Evolutionary conservation across 2,329 filamentous ascomycete genomes (phyloP), one percentile per base, ranked within the genome.

Genomic region (Apiospora sp.): DNA sequence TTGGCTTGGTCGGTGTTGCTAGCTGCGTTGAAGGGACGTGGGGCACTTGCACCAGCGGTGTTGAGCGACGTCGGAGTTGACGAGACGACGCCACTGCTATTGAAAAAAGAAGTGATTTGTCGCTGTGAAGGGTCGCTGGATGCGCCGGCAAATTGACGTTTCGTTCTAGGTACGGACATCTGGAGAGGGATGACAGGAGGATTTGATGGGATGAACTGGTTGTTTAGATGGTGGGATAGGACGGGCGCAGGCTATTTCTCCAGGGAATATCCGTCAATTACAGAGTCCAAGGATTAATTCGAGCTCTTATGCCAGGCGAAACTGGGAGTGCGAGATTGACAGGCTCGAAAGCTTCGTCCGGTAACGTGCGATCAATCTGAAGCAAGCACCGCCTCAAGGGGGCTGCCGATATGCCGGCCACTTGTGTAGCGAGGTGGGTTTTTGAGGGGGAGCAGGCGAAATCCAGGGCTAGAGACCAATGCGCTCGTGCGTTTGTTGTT

Each of bases 71-170:
- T 76, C 44, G 75, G 76, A 67, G 75, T 72, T 61, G 76, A 44
- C 61, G 76, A 43, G 64, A 67, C 69, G 70, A 75, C 75, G 58
- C 70, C 73, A 72, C 80, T 78, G 69, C 71, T 73, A 72, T 80
- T 78, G 83, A 92, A 92, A 84, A 91, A 92, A 71, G 87, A 89
- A 27, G 90, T 92, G 79, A 92, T 92, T 72, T 91, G 89, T 72
- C 88, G 87, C 78, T 91, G 89, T 12, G 87, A 79, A 14, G 88
- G 84, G 77, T 91, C 88, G 80, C 86, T 87, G 68, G 89, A 83
- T 71, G 88, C 86, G 78, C 90, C 90, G 72, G 88, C 87, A 79
- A 92, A 92, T 73, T 86, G 89, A 69, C 90, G 89, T 84, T 92
- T 92, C 70, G 85, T 85, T 78, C 88, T 86, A 37, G 87, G 86